Base-by-base conservation (phyloP, 2,329 filamentous ascomycete genomes). In the Clonostachys chloroleuca region DNA sequence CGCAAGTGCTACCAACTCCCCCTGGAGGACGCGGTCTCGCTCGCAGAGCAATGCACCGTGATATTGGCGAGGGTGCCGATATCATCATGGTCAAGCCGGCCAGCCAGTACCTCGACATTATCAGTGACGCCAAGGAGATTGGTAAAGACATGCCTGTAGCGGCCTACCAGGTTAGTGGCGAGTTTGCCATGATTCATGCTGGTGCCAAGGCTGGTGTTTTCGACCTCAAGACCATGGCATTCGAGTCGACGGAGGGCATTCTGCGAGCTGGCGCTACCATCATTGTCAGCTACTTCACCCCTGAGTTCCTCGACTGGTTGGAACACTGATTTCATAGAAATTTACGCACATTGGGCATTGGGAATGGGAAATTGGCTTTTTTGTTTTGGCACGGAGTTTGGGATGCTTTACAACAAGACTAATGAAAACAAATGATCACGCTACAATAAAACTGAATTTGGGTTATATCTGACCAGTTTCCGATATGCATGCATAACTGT, bases 51-150 rank as follows among this genome's bases (percentile, higher is more conserved):
- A 96, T 99, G 54, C 73, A 83, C 39, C 82, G 94, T 56, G 94
- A 99, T 63, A 92, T 99, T 56, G 80, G 78, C 53, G 94, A 99
- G 70, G 94, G 94, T 24, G 94, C 94, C 17, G 94, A 99, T 61
- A 90, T 96, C 56, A 96, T 99, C 69, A 96, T 99, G 92, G 94
- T 99, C 52, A 99, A 99, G 77, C 94, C 94, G 3, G 94, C 94
- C 10, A 88, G 88, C 58, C 90, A 92, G 67, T 99, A 96, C 65
- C 79, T 99, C 42, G 94, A 99, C 68, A 96, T 99, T 59, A 97
- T 99, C 66, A 90, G 89, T 56, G 94, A 99, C 62, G 94, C 94
- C 46, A 97, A 96, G 74, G 91, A 96, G 46, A 80, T 97, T 46
- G 92, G 89, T 49, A 87, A 85, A 63, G 91, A 97, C 65, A 78